Conservation (phyloP, 2,329 filamentous ascomycete genomes). For the Colletotrichum coccodes region DNA sequence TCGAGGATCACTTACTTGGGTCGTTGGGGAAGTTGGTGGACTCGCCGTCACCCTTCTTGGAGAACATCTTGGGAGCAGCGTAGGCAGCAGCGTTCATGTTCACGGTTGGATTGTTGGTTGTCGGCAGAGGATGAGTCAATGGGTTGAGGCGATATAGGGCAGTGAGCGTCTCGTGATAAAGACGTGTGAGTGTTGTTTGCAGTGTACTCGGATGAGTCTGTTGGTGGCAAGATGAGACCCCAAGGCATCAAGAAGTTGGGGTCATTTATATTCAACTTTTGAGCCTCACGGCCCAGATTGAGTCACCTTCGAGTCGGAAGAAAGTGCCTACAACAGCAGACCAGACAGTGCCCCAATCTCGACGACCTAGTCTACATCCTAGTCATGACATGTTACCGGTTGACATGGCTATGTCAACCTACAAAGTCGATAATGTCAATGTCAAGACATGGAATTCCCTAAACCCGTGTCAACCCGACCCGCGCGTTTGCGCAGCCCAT, state of each 20-base stretch:
- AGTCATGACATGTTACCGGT: not conserved
- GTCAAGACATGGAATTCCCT: not conserved
- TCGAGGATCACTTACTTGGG: not conserved
- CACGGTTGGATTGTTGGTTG: not conserved
- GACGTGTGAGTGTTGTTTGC: not conserved
- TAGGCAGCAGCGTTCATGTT: not conserved
- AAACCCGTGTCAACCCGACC: not conserved
- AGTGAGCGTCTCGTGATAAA: not conserved
- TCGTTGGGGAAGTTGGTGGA: conserved; percentile 6
- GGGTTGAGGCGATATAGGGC: not conserved
- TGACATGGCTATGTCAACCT: not conserved
- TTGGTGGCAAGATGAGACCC: not conserved
- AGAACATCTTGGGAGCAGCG: not conserved
- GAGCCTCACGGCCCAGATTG: not conserved
- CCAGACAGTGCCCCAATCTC: not conserved
- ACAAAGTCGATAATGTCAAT: not conserved
- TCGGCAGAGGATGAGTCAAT: not conserved
- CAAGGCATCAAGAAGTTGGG: not conserved
- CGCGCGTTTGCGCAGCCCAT: not conserved
- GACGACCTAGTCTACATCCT: not conserved
- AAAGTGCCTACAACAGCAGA: conserved; percentile 5
- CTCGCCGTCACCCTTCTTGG: not conserved
- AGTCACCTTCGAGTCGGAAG: not conserved
- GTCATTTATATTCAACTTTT: not conserved
- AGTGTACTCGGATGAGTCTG: not conserved